Evolutionary conservation across 2,329 filamentous ascomycete genomes (phyloP).

Genomic region (Talaromyces sp.): DNA sequence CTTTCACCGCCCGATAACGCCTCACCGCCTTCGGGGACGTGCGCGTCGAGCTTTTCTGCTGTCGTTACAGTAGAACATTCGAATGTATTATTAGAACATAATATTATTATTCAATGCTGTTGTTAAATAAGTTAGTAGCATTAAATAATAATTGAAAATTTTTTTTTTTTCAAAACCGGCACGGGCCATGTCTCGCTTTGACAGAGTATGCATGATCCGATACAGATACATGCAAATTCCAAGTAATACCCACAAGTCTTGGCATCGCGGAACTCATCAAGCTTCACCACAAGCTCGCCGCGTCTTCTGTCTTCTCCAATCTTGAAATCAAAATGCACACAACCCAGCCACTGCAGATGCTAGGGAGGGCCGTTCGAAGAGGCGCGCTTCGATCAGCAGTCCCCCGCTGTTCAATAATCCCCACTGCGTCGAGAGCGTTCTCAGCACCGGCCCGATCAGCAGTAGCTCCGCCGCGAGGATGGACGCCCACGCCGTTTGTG

Average conservation of each 20-base stretch:
- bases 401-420: neutral
- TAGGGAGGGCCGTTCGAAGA: neutral
- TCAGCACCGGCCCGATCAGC: slow-evolving; percentile 3
- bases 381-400: neutral
- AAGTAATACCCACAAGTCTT: neutral
- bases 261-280: neutral
- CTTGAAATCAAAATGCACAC: neutral
- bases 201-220: neutral
- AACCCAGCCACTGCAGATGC: neutral
- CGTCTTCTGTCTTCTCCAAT: neutral
- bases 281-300: neutral
- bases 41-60: neutral
- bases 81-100: neutral
- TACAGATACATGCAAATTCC: neutral
- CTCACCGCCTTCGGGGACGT: slow-evolving; percentile 7
- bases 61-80: neutral
- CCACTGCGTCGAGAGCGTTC: slow-evolving; percentile 2
- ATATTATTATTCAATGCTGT: neutral
- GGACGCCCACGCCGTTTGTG: slow-evolving; percentile 52
- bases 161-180: neutral
- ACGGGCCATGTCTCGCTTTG: neutral
- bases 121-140: neutral
- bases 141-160: neutral
- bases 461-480: slow-evolving; percentile 32
- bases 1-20: slow-evolving; percentile 12